Percentiles rank a stretch among this genome's conserved stretches.
These are phyloP conservation scores for Suillus clintonianus DNA, from an alignment of 768 basidiomycete genomes.

Conservation along the genomic window DNA sequence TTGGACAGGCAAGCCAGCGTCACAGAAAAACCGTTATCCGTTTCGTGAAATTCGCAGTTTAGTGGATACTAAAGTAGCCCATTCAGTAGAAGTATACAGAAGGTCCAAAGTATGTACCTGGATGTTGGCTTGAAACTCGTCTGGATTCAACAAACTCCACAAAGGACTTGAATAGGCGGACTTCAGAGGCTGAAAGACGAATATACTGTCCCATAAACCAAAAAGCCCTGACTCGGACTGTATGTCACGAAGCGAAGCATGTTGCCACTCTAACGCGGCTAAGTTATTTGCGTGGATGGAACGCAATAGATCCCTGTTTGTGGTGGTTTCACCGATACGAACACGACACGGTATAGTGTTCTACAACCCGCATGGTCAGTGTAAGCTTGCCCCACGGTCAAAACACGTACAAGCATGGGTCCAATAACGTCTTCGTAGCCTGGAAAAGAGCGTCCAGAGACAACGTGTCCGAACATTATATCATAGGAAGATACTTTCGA, in stretches of 20 bases:
- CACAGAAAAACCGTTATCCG: constrained; percentile 30
- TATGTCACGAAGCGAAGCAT: constrained; percentile 45
- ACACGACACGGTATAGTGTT: constrained; percentile 50
- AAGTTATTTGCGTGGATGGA: constrained; percentile 41
- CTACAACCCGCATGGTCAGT: constrained; percentile 20
- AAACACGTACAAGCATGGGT: constrained; percentile 44
- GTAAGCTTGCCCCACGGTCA: not conserved
- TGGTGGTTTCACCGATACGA: constrained; percentile 21
- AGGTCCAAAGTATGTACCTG: constrained; percentile 30
- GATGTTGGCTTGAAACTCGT: constrained; percentile 16
- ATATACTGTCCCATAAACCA: constrained; percentile 43
- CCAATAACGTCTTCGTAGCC: constrained; percentile 47
- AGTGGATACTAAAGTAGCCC: constrained; percentile 39
- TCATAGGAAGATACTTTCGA: constrained; percentile 27
- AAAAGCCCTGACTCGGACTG: constrained; percentile 34
- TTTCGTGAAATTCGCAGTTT: constrained; percentile 43
- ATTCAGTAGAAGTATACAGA: not conserved
- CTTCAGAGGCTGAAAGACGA: constrained; percentile 42
- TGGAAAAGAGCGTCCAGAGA: constrained; percentile 44
- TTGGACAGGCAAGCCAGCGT: constrained; percentile 37
- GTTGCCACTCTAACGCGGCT: constrained; percentile 44
- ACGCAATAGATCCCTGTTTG: constrained; percentile 37
- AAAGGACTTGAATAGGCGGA: constrained; percentile 4
- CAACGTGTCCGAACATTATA: constrained; percentile 47
- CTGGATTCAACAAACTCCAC: constrained; percentile 24